Conservation (phyloP, 768 basidiomycete genomes). For the Daedalea quercina region DNA sequence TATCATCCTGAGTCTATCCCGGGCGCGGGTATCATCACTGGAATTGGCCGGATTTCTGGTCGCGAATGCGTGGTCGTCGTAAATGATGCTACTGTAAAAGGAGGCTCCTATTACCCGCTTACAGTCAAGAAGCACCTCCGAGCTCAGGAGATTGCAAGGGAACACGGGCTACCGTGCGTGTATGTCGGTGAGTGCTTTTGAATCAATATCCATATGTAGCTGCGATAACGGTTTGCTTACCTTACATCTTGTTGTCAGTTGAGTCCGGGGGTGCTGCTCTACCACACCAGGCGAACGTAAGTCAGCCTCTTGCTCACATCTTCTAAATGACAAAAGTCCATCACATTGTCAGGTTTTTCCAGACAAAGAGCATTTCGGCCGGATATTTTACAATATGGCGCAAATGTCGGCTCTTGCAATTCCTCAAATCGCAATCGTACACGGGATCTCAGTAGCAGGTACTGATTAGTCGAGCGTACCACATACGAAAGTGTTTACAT, state of each 20-base stretch:
- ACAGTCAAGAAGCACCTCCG: slow-evolving; percentile 95
- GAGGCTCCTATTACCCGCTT: slow-evolving; percentile 86
- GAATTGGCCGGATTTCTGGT: slow-evolving; percentile 63
- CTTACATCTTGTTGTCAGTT: slow-evolving; percentile 37
- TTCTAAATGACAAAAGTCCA: background rate
- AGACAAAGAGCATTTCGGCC: slow-evolving; percentile 91
- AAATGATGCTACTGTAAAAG: slow-evolving; percentile 94
- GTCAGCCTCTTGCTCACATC: background rate
- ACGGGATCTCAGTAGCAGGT: slow-evolving; percentile 92
- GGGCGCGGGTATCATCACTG: slow-evolving; percentile 87
- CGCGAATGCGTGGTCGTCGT: slow-evolving; percentile 83
- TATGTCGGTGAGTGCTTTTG: slow-evolving; percentile 68
- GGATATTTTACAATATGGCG: slow-evolving; percentile 98
- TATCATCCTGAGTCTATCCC: slow-evolving; percentile 78
- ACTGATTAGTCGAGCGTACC: slow-evolving; percentile 4
- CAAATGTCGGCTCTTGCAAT: slow-evolving; percentile 91
- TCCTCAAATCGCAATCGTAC: slow-evolving; percentile 88
- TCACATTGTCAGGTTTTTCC: slow-evolving; percentile 60
- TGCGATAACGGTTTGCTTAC: background rate
- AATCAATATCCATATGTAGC: slow-evolving; percentile 4
- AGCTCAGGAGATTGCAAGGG: slow-evolving; percentile 90
- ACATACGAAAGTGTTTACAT: background rate
- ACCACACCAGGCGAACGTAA: slow-evolving; percentile 82
- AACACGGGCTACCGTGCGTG: slow-evolving; percentile 85
- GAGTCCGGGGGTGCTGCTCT: slow-evolving; percentile 93